phyloP scores from a whole-genome alignment of 1,284 basidiomycete species.

The Tilletia indica region DNA sequence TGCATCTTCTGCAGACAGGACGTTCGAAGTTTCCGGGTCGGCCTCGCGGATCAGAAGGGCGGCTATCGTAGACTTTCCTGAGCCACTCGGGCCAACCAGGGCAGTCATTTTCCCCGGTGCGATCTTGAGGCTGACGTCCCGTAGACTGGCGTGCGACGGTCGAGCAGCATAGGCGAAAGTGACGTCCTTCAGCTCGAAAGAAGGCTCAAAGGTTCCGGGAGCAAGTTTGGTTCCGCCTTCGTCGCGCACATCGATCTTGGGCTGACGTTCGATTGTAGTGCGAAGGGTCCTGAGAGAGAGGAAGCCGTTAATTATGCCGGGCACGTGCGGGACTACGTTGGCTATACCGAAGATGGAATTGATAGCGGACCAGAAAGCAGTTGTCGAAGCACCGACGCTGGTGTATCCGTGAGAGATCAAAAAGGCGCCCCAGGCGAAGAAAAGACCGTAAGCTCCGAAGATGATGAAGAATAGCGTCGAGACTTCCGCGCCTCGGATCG shows the following conservation, averaged over 20 bases:
- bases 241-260: slow-evolving; percentile 48
- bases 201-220: slow-evolving; percentile 28
- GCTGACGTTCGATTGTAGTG: slow-evolving; percentile 44
- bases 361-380: slow-evolving; percentile 51
- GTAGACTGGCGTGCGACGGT: slow-evolving; percentile 40
- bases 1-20: slow-evolving; percentile 17
- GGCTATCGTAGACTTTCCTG: slow-evolving; percentile 58
- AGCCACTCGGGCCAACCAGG: slow-evolving; percentile 54
- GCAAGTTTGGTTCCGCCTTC: slow-evolving; percentile 3
- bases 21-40: slow-evolving; percentile 55
- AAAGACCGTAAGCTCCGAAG: not conserved
- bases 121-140: slow-evolving; percentile 39
- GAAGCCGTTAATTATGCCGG: slow-evolving; percentile 42
- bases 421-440: slow-evolving; percentile 31
- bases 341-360: slow-evolving; percentile 50
- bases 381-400: slow-evolving; percentile 36
- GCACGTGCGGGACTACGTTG: slow-evolving; percentile 49
- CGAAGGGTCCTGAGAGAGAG: slow-evolving; percentile 42
- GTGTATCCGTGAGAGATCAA: slow-evolving; percentile 36
- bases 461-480: slow-evolving; percentile 13
- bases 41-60: slow-evolving; percentile 57
- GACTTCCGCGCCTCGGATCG: slow-evolving; percentile 10
- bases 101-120: slow-evolving; percentile 51
- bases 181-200: slow-evolving; percentile 42
- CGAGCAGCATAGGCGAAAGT: slow-evolving; percentile 51